A percentile compares a stretch with the other conserved stretches of the same genome.
Evolutionary conservation across 805 yeast species (phyloP).

Genomic region (Barnettozyma pratensis): DNA sequence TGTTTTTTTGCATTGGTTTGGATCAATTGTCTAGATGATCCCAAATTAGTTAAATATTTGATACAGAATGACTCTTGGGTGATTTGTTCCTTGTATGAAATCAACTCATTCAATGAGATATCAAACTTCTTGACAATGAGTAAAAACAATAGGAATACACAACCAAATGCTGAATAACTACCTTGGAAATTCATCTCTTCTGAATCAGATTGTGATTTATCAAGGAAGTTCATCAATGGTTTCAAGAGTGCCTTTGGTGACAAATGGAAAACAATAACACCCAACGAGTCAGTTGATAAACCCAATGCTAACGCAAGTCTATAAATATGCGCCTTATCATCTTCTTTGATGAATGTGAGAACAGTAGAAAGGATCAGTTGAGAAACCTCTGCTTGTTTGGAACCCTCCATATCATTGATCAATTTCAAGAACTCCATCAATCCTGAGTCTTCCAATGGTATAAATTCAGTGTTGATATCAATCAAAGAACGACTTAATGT

Average conservation of each 20-base stretch:
- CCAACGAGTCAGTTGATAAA: constrained; percentile 36
- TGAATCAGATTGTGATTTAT: constrained; percentile 32
- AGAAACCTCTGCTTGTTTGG: constrained; percentile 43
- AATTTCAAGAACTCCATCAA: constrained; percentile 43
- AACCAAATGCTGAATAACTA: constrained; percentile 62
- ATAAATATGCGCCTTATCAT: constrained; percentile 40
- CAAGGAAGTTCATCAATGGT: constrained; percentile 48
- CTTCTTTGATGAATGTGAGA: constrained; percentile 31
- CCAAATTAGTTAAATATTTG: constrained; percentile 25
- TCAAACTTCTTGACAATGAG: constrained; percentile 36
- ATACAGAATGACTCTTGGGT: constrained; percentile 28
- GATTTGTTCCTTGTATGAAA: constrained; percentile 13
- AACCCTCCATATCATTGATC: constrained; percentile 41
- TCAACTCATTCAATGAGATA: constrained; percentile 26
- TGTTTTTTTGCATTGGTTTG: constrained; percentile 23
- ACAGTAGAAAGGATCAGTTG: constrained; percentile 29
- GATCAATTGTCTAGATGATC: constrained; percentile 22
- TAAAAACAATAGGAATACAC: constrained; percentile 44
- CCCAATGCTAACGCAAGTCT: constrained; percentile 49
- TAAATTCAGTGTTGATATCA: constrained; percentile 43
- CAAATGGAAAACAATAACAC: constrained; percentile 37
- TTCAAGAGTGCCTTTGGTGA: constrained; percentile 38
- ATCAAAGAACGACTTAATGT: constrained; percentile 26
- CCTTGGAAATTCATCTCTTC: constrained; percentile 62
- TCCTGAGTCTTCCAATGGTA: constrained; percentile 47